Evolutionary conservation across 1,139 yeast genomes (phyloP), one percentile per base, ranked within the genome.

Genomic region (Arxiozyma bovina): DNA sequence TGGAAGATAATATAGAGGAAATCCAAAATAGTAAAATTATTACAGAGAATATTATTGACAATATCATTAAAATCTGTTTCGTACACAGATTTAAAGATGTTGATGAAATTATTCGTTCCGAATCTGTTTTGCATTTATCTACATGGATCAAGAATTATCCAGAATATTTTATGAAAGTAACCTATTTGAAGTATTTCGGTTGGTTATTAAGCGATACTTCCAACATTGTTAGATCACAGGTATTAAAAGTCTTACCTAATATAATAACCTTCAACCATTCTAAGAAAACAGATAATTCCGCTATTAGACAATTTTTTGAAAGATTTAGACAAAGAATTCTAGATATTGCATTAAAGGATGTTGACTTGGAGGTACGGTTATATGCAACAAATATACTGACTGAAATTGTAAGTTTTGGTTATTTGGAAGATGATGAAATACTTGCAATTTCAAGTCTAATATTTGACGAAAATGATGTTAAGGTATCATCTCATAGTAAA

Each of bases 41-140:
- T 1, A 65, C 86, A 3, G 78, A 76, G 42, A 81, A 76, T 55
- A 79, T 81, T 58, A 76, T 87, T 51, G 78, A 77, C 55, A 96
- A 88, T 59, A 77, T 87, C 9, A 78, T 82, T 45, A 82, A 80
- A 58, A 76, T 86, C 1, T 80, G 85, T 5, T 85, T 89, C 66
- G 80, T 82, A 11, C 89, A 85, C 63, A 75, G 98, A 59, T 87
- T 87, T 66, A 81, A 91, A 58, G 98, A 91, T 68, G 77, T 85
- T 15, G 96, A 89, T 64, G 81, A 85, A 8, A 69, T 71, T 11
- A 85, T 90, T 41, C 77, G 98, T 60, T 77, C 78, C 23, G 89
- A 84, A 55, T 86, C 96, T 57, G 73, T 88, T 60, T 65, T 69
- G 18, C 76, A 78, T 46, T 73, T 90, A 50, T 81, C 89, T 22